These are phyloP conservation scores for Thalassiosira mediterranea DNA, from an alignment of 352 stramenopile genomes.

Conservation along the genomic window DNA sequence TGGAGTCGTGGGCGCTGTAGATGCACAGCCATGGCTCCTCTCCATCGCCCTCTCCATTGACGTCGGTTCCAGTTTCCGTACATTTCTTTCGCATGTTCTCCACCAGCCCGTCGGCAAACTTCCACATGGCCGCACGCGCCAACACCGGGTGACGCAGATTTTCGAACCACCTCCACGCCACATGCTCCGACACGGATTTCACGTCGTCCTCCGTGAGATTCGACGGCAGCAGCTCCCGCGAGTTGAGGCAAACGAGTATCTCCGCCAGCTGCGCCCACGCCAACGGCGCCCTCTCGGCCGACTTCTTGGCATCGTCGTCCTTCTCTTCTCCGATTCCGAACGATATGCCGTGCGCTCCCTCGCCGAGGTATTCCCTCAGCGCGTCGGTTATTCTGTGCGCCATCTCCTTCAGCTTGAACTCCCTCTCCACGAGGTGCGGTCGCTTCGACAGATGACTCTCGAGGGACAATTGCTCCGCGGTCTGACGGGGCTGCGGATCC, in stretches of 20 bases:
- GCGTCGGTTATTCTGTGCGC: constrained; percentile 54
- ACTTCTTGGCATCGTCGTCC: constrained; percentile 5
- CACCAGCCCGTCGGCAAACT: constrained; percentile 47
- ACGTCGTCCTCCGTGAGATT: constrained; percentile 64
- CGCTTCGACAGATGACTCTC: constrained; percentile 58
- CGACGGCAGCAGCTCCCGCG: constrained; percentile 56
- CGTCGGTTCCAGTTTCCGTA: neutral
- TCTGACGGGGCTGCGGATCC: constrained; percentile 73
- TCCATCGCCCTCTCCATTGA: constrained; percentile 2
- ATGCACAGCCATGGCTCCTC: constrained; percentile 63
- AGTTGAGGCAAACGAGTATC: constrained; percentile 73
- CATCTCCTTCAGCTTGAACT: constrained; percentile 56
- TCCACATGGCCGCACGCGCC: constrained; percentile 71
- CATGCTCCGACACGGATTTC: constrained; percentile 58
- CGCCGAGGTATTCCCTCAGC: constrained; percentile 53
- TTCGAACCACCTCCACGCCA: constrained; percentile 79
- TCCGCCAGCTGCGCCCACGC: constrained; percentile 74
- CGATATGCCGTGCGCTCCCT: constrained; percentile 53
- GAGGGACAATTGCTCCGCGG: constrained; percentile 58
- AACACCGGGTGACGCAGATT: constrained; percentile 65
- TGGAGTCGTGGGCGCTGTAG: constrained; percentile 77
- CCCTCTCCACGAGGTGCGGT: constrained; percentile 58
- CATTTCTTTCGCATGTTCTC: constrained; percentile 26
- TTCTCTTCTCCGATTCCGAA: constrained; percentile 74
- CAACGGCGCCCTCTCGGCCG: constrained; percentile 31